phyloP scores from a whole-genome alignment of 176 grass and related monocot species.

The Alloteropsis semialata region DNA sequence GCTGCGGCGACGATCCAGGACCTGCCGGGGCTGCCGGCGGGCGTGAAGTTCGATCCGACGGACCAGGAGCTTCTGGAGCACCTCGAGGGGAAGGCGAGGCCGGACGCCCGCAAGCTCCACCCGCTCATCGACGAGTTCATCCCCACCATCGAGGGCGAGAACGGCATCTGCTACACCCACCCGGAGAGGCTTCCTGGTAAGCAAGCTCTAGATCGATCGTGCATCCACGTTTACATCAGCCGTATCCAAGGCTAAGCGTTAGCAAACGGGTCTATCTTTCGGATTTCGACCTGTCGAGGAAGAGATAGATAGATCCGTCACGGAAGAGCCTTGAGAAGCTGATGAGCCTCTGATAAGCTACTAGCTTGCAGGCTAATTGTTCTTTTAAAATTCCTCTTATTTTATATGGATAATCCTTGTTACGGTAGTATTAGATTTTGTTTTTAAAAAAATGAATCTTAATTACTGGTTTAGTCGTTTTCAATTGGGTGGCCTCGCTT shows the following conservation, averaged over 20 bases:
- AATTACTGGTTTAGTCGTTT: slow-evolving; percentile 14
- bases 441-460: not conserved
- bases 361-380: not conserved
- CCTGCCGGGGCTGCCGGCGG: slow-evolving; percentile 77
- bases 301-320: slow-evolving; percentile 24
- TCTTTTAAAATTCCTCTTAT: not conserved
- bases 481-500: slow-evolving; percentile 22
- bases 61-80: slow-evolving; percentile 95
- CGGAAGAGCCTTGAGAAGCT: not conserved
- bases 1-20: slow-evolving; percentile 71
- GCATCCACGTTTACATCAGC: not conserved
- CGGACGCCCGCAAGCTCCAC: slow-evolving; percentile 67
- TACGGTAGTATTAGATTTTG: not conserved
- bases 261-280: not conserved
- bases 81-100: slow-evolving; percentile 85
- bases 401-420: not conserved
- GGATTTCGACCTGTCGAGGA: slow-evolving; percentile 33
- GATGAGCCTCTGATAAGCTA: too few relatives aligned
- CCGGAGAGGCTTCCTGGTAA: slow-evolving; percentile 94
- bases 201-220: not conserved
- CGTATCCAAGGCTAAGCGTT: not conserved
- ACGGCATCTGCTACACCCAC: slow-evolving; percentile 99
- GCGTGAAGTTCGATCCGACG: slow-evolving; percentile 96
- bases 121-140: slow-evolving; percentile 98
- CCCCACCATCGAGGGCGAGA: slow-evolving; percentile 93